Base-by-base conservation (phyloP, 495 filamentous ascomycete species). In the Neurospora discreta region DNA sequence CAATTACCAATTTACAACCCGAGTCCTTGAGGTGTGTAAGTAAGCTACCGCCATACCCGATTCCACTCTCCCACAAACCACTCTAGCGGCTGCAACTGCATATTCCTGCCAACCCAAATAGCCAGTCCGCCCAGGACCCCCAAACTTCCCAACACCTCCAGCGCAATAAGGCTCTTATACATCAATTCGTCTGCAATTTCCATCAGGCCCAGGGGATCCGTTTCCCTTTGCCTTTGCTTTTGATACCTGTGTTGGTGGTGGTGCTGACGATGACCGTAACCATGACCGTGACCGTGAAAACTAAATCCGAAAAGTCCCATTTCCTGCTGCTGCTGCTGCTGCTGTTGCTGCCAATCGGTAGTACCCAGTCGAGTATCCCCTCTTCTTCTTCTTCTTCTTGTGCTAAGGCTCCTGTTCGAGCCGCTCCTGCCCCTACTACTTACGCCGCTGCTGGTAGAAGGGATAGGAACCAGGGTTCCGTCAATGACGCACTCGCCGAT, bases 201-300 rank as follows among this genome's bases (percentile, higher is more conserved):
- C 72, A 94, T 82, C 30, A 97, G 75, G 3, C 93, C 93, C 0
- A 97, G 82, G 7, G 94, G 93, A 79, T 97, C 93, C 70, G 90
- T 77, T 70, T 84, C 78, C 18, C 40, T 43, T 38, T 68, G 74
- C 70, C 80, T 89, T 75, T 76, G 80, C 38, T 75, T 74, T 81
- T 80, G 39, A 36, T 36, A 36, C 39, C 70, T 60, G 7, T 40
- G 30, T 10, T 65, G 39, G 39, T 65, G 73, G 7, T 70, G 20
- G 6, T 71, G 18, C 43, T 69, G 60, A n/a, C 38, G 15, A 33
- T 60, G 38, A 1, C 58, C 18, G 20, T 69, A 11, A 23, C 36
- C 7, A 36, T 26, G 42, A 38, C 43, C 39, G 3, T 43, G 67
- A 13, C 30, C 30, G 13, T 39, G 18, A 15, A 65, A 68, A 13